These are phyloP conservation scores for Blastobotrys indianensis DNA, from an alignment of 1,139 yeast genomes.

Conservation along the genomic window DNA sequence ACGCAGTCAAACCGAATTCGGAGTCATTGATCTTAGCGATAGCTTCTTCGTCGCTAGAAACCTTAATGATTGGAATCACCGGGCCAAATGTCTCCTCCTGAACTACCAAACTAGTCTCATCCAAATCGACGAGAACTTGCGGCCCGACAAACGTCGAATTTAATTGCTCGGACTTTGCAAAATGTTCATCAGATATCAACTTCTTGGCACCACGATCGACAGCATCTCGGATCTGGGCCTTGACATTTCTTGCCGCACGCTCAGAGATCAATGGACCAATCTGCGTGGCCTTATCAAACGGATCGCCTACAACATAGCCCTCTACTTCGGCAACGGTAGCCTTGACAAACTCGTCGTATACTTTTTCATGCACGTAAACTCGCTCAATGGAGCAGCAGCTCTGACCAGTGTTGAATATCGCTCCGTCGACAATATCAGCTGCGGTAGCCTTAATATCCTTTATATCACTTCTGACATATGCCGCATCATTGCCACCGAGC, in stretches of 20 bases:
- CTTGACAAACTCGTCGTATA: slow-evolving; percentile 62
- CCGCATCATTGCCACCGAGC: slow-evolving; percentile 84
- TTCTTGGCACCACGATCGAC: slow-evolving; percentile 63
- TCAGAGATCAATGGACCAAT: slow-evolving; percentile 79
- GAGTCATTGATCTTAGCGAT: slow-evolving; percentile 34
- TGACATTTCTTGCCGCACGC: slow-evolving; percentile 64
- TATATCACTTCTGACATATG: slow-evolving; percentile 71
- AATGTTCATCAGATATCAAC: slow-evolving; percentile 63
- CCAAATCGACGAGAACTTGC: slow-evolving; percentile 70
- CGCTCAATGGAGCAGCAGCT: slow-evolving; percentile 89
- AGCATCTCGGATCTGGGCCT: slow-evolving; percentile 66
- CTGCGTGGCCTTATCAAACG: slow-evolving; percentile 60
- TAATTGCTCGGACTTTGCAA: slow-evolving; percentile 31
- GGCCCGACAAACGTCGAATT: slow-evolving; percentile 75
- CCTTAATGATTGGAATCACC: slow-evolving; percentile 38
- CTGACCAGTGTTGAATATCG: slow-evolving; percentile 82
- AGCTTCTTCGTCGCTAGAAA: slow-evolving; percentile 36
- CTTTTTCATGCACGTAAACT: slow-evolving; percentile 61
- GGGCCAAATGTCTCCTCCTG: slow-evolving; percentile 74
- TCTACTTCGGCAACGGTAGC: slow-evolving; percentile 62
- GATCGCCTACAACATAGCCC: slow-evolving; percentile 52
- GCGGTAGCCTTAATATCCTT: slow-evolving; percentile 50
- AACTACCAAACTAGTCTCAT: slow-evolving; percentile 59
- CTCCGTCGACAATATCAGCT: slow-evolving; percentile 80
- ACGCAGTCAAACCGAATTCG: slow-evolving; percentile 47